Base-by-base conservation (phyloP, 768 basidiomycete species). In the Russula griseocarnosa region DNA sequence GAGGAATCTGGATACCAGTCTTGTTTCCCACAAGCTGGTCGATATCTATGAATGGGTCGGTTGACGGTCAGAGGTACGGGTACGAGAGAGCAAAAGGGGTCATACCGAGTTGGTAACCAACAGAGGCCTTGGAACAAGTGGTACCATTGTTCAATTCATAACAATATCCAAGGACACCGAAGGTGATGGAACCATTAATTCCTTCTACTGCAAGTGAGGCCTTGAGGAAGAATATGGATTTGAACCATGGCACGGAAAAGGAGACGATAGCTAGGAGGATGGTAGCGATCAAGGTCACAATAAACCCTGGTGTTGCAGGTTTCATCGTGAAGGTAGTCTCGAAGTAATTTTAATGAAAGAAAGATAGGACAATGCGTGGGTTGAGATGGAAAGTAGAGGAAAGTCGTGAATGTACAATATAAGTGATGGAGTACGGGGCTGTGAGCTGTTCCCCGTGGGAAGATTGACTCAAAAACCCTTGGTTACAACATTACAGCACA, bases 121-220 rank as follows among this genome's bases (percentile, higher is more conserved):
- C 82, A 2, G 83, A 81, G 0, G 93, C 86, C 30, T 78, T 86
- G 13, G 90, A 89, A 76, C 96, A 98, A 5, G 79, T 88, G 8
- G 81, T 84, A 10, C 78, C 78, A 30, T 79, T 77, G 1, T 73
- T 70, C 20, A 87, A 67, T 56, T 86, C 77, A 11, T 87, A 56
- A 73, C 96, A 99, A 71, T 93, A 98, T 0, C 96, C 96, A 57
- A 97, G 76, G 0, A 91, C 91, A 10, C 96, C 96, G 71, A 99
- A 88, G 0, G 84, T 91, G 36, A 96, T 83, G 2, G 80, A 75
- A 26, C 89, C 92, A 55, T 75, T 79, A 52, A 77, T 55, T 26
- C 79, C 79, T 38, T 77, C 71, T 22, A 75, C 74, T 2, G 78
- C 66, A 50, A 92, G 78, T 28, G 76, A 80, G 1, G 92, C 93